Percentiles rank a stretch among this genome's conserved stretches.
phyloP scores from a whole-genome alignment of 371 early-diverging fungal genomes.

The Zopfochytrium polystomum region DNA sequence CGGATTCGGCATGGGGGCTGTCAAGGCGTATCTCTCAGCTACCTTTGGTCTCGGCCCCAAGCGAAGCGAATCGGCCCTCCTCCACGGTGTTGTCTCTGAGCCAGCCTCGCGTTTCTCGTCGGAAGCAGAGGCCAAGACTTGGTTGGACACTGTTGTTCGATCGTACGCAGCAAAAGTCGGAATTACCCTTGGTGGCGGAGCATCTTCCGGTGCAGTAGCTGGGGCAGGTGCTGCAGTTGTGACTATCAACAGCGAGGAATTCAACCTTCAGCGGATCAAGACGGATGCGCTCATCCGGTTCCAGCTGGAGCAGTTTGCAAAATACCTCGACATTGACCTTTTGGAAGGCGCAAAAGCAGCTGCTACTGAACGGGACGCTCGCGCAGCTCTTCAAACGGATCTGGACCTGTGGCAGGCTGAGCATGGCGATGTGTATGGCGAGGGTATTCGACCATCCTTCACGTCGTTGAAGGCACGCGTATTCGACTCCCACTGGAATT shows the following conservation, averaged over 20 bases:
- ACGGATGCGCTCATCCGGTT: constrained; percentile 75
- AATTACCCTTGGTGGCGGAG: constrained; percentile 64
- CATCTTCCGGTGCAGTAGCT: constrained; percentile 54
- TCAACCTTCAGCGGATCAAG: constrained; percentile 77
- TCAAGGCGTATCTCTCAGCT: constrained; percentile 66
- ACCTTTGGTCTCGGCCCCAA: constrained; percentile 84
- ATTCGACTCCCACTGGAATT: constrained; percentile 97
- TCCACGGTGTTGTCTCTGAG: constrained; percentile 83
- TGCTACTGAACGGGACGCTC: constrained; percentile 65
- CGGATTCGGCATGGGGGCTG: constrained; percentile 79
- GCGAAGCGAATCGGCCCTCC: constrained; percentile 76
- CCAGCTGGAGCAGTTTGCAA: constrained; percentile 84
- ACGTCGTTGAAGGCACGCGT: constrained; percentile 78
- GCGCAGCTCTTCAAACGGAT: constrained; percentile 72
- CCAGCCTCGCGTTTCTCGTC: constrained; percentile 75
- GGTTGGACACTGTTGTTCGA: constrained; percentile 76
- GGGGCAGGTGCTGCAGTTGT: constrained; percentile 41
- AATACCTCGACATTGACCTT: constrained; percentile 84
- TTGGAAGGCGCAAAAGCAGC: constrained; percentile 72
- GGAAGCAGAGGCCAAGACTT: constrained; percentile 85
- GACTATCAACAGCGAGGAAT: constrained; percentile 85
- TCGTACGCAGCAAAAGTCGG: constrained; percentile 79
- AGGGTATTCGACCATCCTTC: constrained; percentile 85
- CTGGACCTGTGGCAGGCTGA: constrained; percentile 86
- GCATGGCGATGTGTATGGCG: constrained; percentile 83